Base-by-base conservation (phyloP, 768 basidiomycete genomes). In the Sarcomyxa edulis region DNA sequence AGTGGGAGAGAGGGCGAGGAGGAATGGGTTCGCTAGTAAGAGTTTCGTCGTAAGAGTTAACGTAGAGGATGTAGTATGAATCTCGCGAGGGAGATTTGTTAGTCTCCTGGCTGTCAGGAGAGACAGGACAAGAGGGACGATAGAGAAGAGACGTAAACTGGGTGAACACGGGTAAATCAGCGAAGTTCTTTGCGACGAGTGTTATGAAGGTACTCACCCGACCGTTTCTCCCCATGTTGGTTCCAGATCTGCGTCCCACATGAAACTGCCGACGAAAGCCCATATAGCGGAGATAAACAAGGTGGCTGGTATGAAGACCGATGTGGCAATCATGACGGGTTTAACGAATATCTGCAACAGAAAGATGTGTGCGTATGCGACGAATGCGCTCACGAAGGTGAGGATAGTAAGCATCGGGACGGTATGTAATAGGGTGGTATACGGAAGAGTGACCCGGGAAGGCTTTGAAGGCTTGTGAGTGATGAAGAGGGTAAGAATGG, bases 181-280 rank as follows among this genome's bases (percentile, higher is more conserved):
- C 11, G 30, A 28, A 39, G 16, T 12, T 54, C 28, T 51, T 48
- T 27, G 44, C 53, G 18, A 53, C 27, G 16, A 23, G n/a, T 29
- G 16, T 28, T 32, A n/a, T n/a, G n/a, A 10, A 18, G 21, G n/a
- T 10, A 64, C 81, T 61, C 49, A 86, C 84, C 86, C 86, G 32
- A 79, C 69, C 16, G 82, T 84, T 61, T 88, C 84, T 35, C 85
- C 84, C 87, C 86, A 89, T 8, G 84, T 85, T 25, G 79, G 79
- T 40, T 74, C 76, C 21, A 49, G 50, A 32, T 60, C 65, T 9
- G 49, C 62, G 39, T 71, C 70, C 68, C 70, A 71, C 69, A 71
- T 71, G 48, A 89, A 89, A 52, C 84, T 86, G 21, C 85, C 87
- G 10, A 81, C 66, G 56, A 91, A 90, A 1, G 87, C 85, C 77